Conservation (phyloP, 73 alveolate species). For the Stentor coeruleus region DNA sequence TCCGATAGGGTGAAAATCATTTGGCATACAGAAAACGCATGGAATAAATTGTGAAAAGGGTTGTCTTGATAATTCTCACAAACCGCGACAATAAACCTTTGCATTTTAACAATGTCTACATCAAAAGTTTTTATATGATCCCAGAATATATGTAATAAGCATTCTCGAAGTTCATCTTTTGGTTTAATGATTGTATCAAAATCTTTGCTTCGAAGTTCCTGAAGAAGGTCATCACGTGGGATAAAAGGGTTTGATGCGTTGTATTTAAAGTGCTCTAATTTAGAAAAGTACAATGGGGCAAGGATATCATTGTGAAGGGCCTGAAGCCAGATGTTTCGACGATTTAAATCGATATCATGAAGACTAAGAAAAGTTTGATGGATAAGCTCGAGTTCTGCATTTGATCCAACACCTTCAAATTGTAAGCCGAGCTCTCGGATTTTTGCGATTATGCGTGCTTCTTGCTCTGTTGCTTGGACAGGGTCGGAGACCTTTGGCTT, state of each 20-base stretch:
- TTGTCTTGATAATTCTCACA: constrained; percentile 1
- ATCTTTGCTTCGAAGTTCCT: not conserved
- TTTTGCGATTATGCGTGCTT: not conserved
- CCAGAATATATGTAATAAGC: not conserved
- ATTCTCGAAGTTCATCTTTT: constrained; percentile 6
- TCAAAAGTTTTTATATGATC: not conserved
- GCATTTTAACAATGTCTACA: not conserved
- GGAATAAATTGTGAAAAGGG: constrained; percentile 23
- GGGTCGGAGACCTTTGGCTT: not conserved
- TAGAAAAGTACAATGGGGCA: not conserved
- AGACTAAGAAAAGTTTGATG: not conserved
- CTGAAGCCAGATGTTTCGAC: not conserved
- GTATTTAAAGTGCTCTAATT: not conserved
- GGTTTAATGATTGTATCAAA: not conserved
- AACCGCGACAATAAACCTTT: not conserved
- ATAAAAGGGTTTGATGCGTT: not conserved
- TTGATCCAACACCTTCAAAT: not conserved
- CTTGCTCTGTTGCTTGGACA: not conserved
- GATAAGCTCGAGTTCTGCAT: not conserved
- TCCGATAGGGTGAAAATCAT: not conserved
- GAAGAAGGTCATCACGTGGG: not conserved
- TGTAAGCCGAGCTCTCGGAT: not conserved
- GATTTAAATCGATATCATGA: not conserved
- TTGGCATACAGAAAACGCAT: constrained; percentile 5
- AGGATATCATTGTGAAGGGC: not conserved